These are phyloP conservation scores for Nicotiana obtusifolia DNA, from an alignment of 257 asterid species.

Conservation along the genomic window DNA sequence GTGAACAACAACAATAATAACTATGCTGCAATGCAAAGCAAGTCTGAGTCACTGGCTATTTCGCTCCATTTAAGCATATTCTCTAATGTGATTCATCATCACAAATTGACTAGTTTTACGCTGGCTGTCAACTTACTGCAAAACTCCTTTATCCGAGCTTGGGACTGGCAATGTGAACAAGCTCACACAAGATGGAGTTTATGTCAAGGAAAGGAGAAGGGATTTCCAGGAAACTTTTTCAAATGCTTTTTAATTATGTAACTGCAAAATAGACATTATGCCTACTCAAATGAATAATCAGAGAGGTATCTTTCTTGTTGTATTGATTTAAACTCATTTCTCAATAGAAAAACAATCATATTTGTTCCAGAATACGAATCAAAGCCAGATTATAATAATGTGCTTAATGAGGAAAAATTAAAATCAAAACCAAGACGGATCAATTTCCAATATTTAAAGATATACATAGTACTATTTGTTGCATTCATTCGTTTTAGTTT, in stretches of 20 bases:
- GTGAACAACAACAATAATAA: no score
- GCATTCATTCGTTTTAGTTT: no score
- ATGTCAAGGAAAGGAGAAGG: no score
- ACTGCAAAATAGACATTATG: background rate
- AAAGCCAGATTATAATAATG: background rate
- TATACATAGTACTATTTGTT: background rate
- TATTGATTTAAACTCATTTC: background rate
- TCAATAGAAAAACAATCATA: background rate
- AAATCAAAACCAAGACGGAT: background rate
- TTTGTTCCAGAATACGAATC: background rate
- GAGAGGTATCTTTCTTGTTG: background rate
- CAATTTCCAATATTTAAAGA: background rate
- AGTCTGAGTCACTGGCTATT: no score
- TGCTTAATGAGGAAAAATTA: background rate
- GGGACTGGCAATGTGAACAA: background rate
- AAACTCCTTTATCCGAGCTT: background rate
- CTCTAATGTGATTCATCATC: no score
- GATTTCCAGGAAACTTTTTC: no score
- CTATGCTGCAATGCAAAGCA: no score
- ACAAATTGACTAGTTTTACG: no score
- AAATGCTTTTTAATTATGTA: no score
- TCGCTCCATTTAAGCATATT: no score
- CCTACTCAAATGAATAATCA: background rate
- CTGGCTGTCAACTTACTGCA: background rate
- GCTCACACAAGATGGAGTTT: no score